phyloP scores from a whole-genome alignment of 805 yeast species.

The Metschnikowia lachancei region DNA sequence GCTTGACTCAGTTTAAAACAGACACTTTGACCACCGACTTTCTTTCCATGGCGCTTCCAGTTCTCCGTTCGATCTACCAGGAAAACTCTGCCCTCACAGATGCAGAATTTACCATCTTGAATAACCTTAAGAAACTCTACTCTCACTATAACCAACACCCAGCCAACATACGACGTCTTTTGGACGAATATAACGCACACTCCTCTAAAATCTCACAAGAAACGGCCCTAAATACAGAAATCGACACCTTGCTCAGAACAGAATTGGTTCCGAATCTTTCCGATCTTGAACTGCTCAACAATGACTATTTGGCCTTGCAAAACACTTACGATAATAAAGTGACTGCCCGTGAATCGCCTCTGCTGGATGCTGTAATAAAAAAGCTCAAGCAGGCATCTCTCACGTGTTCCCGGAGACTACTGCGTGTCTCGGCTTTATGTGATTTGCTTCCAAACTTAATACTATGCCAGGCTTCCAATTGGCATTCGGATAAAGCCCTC shows the following conservation, averaged over 20 bases:
- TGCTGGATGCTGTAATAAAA: conserved; percentile 16
- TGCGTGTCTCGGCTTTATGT: conserved; percentile 19
- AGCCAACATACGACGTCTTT: conserved; percentile 16
- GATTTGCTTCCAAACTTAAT: conserved; percentile 35
- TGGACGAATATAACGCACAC: conserved; percentile 10
- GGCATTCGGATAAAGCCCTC: conserved; percentile 34
- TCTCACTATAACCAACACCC: conserved; percentile 20
- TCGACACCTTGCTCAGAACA: conserved; percentile 5
- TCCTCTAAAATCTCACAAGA: not conserved
- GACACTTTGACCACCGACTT: conserved; percentile 25
- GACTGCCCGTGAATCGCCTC: conserved; percentile 8
- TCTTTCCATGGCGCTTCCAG: conserved; percentile 31
- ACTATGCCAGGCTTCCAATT: conserved; percentile 33
- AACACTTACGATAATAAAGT: conserved; percentile 14
- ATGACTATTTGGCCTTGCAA: conserved; percentile 13
- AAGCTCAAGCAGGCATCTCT: conserved; percentile 16
- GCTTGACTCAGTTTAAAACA: conserved; percentile 25
- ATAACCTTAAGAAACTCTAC: conserved; percentile 24
- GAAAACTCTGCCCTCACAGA: conserved; percentile 25
- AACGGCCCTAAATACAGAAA: conserved; percentile 19
- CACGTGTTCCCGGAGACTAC: conserved; percentile 6
- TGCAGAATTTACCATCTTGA: conserved; percentile 26
- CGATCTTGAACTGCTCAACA: conserved; percentile 16
- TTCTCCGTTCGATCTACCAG: conserved; percentile 35
- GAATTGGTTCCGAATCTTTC: conserved; percentile 6